Evolutionary conservation across 192 early-diverging fungal species (phyloP), one percentile per base, ranked within the genome.

Genomic region (Backusella mclennaniae): DNA sequence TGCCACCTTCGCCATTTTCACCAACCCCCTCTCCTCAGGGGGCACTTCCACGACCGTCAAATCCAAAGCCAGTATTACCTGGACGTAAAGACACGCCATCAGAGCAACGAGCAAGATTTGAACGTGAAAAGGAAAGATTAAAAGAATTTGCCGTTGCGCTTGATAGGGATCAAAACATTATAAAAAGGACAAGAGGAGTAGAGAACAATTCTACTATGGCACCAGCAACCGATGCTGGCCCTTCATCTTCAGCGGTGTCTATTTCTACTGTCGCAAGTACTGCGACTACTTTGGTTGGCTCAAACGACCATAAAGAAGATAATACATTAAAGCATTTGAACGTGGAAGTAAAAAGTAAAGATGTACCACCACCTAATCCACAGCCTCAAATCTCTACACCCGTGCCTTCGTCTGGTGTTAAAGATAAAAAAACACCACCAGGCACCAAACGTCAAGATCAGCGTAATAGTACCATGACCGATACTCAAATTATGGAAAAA

Each of bases 401-500:
- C 3, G 72, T 78, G 8, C 77, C 77, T 29, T 72, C 77, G 1
- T 49, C 77, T 9, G 39, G 23, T 36, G 71, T 26, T 14, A 63
- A 69, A 35, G 59, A 38, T 39, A 71, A 71, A 26, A 26, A 31
- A 42, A 15, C 29, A 29, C 23, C 1, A 63, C 23, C 56, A 29
- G 56, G 49, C n/a, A 26, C 77, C 71, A 76, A 79, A 76, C 89
- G 88, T 75, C 88, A 91, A 63, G 92, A 94, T 76, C 92, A 88
- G 35, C 83, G 96, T 66, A 88, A 95, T 79, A 93, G 93, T 46
- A 94, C 94, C 44, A 87, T 97, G 92, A 89, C 94, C 15, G 96
- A 99, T 78, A 85, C 92, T 31, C 95, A 99, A 80, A 93, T 98
- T 56, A 97, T 99, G 96, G 93, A 96, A 67, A 94, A 90, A 83